Evolutionary conservation across 306 rosid species (phyloP).

Genomic region (Quillaja saponaria): DNA sequence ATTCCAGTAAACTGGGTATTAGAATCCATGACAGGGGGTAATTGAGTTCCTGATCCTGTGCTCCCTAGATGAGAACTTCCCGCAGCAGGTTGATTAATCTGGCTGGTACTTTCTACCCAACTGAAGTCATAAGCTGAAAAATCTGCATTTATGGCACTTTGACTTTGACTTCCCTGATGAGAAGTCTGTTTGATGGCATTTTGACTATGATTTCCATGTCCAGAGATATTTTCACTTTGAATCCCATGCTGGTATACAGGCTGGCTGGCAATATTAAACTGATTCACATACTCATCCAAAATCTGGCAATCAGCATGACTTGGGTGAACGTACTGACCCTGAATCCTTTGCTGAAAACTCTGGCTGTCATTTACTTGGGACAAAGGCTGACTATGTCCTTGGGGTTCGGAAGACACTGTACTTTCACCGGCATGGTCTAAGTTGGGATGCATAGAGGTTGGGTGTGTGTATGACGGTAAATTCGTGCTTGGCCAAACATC

Average conservation of each 20-base stretch:
- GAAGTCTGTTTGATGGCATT: slow-evolving; percentile 24
- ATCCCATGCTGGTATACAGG: slow-evolving; percentile 23
- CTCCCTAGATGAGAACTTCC: slow-evolving; percentile 31
- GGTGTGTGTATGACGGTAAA: slow-evolving; percentile 14
- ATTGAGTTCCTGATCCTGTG: slow-evolving; percentile 29
- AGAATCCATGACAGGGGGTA: slow-evolving; percentile 30
- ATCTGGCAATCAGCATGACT: slow-evolving; percentile 28
- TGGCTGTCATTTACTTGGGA: slow-evolving; percentile 27
- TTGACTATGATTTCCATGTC: slow-evolving; percentile 25
- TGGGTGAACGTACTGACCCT: slow-evolving; percentile 30
- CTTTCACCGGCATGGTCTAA: slow-evolving; percentile 25
- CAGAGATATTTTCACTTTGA: slow-evolving; percentile 7
- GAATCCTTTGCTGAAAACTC: slow-evolving; percentile 36
- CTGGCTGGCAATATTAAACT: slow-evolving; percentile 15
- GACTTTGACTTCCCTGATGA: slow-evolving; percentile 27
- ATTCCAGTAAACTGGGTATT: slow-evolving; percentile 20
- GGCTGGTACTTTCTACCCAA: slow-evolving; percentile 41
- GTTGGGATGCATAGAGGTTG: slow-evolving; percentile 29
- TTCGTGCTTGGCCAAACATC: slow-evolving; percentile 14
- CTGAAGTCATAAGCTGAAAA: slow-evolving; percentile 28
- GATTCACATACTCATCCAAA: slow-evolving; percentile 31
- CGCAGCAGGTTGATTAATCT: slow-evolving; percentile 32
- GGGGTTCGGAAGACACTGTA: slow-evolving; percentile 33
- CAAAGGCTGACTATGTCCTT: slow-evolving; percentile 31
- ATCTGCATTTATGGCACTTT: slow-evolving; percentile 15